Percentiles rank a stretch among this genome's conserved stretches.
These are phyloP conservation scores for Aspergillus viridinutans DNA, from an alignment of 2,329 filamentous ascomycete species.

Conservation along the genomic window DNA sequence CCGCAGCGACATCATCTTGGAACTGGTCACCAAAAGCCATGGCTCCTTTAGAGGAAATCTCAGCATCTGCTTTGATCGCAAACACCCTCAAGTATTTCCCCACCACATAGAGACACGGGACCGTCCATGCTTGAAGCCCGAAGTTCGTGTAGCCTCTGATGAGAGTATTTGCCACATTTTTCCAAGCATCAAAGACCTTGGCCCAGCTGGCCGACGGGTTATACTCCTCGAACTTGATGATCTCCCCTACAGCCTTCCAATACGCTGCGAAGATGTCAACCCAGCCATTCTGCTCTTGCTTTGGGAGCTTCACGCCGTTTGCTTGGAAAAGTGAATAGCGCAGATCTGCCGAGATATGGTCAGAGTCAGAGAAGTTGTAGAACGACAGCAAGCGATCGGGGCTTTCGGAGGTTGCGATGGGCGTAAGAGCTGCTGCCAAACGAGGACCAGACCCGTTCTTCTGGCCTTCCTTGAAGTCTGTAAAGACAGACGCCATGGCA, in stretches of 20 bases:
- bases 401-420: conserved; percentile 59
- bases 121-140: conserved; percentile 82
- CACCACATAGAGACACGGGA: conserved; percentile 82
- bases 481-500: conserved; percentile 69
- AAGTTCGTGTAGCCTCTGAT: conserved; percentile 75
- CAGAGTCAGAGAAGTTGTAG: conserved; percentile 64
- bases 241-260: conserved; percentile 75
- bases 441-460: conserved; percentile 62
- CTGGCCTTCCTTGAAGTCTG: conserved; percentile 68
- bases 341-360: conserved; percentile 65
- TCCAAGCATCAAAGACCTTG: conserved; percentile 86
- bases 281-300: conserved; percentile 75
- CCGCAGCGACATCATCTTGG: conserved; percentile 77
- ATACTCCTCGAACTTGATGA: conserved; percentile 62
- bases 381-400: conserved; percentile 66
- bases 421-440: conserved; percentile 71
- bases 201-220: conserved; percentile 60
- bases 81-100: conserved; percentile 84
- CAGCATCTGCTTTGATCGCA: conserved; percentile 84
- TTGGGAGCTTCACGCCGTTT: conserved; percentile 52
- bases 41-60: conserved; percentile 49
- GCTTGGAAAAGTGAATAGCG: conserved; percentile 65
- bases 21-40: conserved; percentile 51
- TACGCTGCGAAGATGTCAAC: conserved; percentile 76
- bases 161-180: conserved; percentile 71